Conservation (phyloP, 352 stramenopile genomes). For the Globisporangium alternatum region DNA sequence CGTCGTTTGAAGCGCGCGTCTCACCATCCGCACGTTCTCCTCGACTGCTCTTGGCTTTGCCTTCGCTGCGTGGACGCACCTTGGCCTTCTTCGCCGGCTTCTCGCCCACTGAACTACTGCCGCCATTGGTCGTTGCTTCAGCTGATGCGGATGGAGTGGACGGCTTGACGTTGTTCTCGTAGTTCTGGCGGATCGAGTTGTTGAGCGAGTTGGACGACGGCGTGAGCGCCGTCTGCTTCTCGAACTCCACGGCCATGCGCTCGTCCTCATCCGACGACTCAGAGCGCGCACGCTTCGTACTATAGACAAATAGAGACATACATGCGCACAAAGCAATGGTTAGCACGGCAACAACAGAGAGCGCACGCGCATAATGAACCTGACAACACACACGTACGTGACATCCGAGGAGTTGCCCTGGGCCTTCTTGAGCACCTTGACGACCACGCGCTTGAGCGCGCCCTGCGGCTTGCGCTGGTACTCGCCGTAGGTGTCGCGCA, state of each 20-base stretch:
- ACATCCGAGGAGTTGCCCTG: conserved; percentile 19
- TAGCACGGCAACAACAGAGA: neutral
- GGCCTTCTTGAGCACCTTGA: conserved; percentile 71
- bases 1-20: neutral
- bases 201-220: conserved; percentile 64
- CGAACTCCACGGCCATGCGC: conserved; percentile 41
- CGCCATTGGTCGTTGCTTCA: neutral
- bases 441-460: conserved; percentile 62
- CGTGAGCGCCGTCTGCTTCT: conserved; percentile 34
- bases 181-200: conserved; percentile 74
- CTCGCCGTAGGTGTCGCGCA: conserved; percentile 78
- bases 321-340: neutral
- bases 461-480: conserved; percentile 81
- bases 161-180: conserved; percentile 30
- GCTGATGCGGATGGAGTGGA: neutral
- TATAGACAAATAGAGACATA: conserved; percentile 1
- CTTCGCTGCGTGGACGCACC: conserved; percentile 38
- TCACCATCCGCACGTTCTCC: conserved; percentile 12
- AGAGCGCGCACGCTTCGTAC: conserved; percentile 54
- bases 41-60: conserved; percentile 18
- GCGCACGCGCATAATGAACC: neutral
- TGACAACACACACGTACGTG: conserved; percentile 12
- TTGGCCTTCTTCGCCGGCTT: conserved; percentile 72
- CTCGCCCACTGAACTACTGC: conserved; percentile 20
- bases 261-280: conserved; percentile 71